These are phyloP conservation scores for Metarhizium robertsii DNA, from an alignment of 2,329 filamentous ascomycete genomes.

Conservation along the genomic window DNA sequence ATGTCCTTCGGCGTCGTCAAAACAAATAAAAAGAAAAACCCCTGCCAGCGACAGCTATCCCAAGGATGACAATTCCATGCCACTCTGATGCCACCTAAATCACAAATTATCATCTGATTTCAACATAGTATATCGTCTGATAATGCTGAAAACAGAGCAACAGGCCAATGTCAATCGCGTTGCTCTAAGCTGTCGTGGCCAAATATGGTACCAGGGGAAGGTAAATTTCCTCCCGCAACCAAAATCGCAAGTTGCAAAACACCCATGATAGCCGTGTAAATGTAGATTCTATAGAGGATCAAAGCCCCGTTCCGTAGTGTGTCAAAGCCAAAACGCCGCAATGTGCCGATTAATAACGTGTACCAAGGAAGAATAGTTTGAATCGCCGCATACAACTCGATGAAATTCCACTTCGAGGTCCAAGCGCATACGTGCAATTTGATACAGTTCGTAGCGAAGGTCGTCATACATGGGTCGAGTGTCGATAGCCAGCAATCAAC, in stretches of 20 bases:
- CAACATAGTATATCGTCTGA: neutral
- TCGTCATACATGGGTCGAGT: neutral
- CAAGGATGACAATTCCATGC: neutral
- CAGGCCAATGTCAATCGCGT: neutral
- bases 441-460: neutral
- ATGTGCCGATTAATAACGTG: conserved; percentile 25
- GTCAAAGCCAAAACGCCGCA: conserved; percentile 17
- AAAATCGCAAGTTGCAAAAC: conserved; percentile 9
- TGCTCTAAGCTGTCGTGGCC: neutral
- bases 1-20: neutral
- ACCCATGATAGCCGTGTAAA: neutral
- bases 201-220: neutral
- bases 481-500: neutral
- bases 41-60: neutral
- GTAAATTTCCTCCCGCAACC: neutral
- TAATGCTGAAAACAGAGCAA: neutral
- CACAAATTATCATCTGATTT: neutral
- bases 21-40: conserved; percentile 1
- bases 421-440: neutral
- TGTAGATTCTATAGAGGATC: neutral
- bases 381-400: neutral
- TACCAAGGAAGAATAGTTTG: conserved; percentile 9
- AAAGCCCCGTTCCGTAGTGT: neutral
- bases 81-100: neutral
- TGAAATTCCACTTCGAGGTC: neutral